phyloP scores from a whole-genome alignment of 1,284 basidiomycete genomes.

The Naganishia sp. region DNA sequence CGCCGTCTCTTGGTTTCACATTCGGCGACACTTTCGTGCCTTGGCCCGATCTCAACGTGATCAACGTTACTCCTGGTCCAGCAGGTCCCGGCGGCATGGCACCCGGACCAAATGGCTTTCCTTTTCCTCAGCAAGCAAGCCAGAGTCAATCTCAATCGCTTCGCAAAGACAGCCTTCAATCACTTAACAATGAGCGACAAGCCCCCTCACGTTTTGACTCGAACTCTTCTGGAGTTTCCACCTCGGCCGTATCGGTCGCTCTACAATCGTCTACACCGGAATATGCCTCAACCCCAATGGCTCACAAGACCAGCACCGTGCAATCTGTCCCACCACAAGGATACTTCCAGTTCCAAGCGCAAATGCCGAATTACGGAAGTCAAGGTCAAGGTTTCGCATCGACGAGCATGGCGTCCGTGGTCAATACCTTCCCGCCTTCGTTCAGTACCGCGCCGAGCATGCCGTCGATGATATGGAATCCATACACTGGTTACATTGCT shows the following conservation, averaged over 20 bases:
- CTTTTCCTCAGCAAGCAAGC: background rate
- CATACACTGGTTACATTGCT: background rate
- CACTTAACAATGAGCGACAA: constrained; percentile 7
- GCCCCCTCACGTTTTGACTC: constrained; percentile 25
- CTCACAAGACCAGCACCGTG: background rate
- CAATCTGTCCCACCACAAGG: constrained; percentile 14
- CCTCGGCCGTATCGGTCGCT: constrained; percentile 10
- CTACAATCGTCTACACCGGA: background rate
- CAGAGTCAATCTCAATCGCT: background rate
- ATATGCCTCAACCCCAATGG: background rate
- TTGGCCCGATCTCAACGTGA: constrained; percentile 6
- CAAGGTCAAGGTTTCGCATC: background rate
- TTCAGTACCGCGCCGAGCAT: background rate
- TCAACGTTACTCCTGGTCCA: constrained; percentile 3
- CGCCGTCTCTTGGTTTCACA: constrained; percentile 25
- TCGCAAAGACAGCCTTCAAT: constrained; percentile 22
- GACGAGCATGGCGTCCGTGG: background rate
- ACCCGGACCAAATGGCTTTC: background rate
- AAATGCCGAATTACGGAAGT: constrained; percentile 1
- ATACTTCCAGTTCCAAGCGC: constrained; percentile 2
- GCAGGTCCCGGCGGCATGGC: background rate
- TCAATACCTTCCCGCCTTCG: constrained; percentile 15
- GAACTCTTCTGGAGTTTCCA: constrained; percentile 29
- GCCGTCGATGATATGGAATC: background rate
- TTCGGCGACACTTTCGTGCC: constrained; percentile 19